phyloP scores from a whole-genome alignment of 1,284 basidiomycete genomes.

The Cryptococcus maquisensis region DNA sequence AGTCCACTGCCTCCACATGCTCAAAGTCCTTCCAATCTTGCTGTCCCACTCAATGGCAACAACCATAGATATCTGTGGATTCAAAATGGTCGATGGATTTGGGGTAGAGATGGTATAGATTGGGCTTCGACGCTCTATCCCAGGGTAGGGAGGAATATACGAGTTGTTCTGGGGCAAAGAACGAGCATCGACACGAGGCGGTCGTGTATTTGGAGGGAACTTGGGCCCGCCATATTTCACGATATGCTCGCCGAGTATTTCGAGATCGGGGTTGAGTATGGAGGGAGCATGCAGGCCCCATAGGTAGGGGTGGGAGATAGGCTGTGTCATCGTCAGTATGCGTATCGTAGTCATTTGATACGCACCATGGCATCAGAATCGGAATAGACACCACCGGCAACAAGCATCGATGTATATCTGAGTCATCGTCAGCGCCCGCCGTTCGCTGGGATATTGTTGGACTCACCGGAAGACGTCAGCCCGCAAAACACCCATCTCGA shows the following conservation, averaged over 20 bases:
- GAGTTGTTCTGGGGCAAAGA: neutral
- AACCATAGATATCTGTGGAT: conserved; percentile 31
- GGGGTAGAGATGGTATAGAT: neutral
- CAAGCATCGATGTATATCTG: conserved; percentile 33
- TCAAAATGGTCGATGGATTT: conserved; percentile 17
- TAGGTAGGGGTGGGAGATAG: conserved; percentile 34
- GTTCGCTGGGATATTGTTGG: neutral
- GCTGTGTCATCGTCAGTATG: conserved; percentile 9
- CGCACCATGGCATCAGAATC: conserved; percentile 37
- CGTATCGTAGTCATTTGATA: neutral
- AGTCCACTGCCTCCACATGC: conserved; percentile 15
- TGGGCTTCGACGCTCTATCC: conserved; percentile 3
- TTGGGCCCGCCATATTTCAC: neutral
- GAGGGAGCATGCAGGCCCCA: conserved; percentile 28
- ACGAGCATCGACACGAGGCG: neutral
- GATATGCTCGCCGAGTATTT: conserved; percentile 10
- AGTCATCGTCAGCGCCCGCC: neutral
- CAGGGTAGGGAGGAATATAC: conserved; percentile 8
- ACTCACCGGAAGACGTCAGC: conserved; percentile 34
- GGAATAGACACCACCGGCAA: conserved; percentile 37
- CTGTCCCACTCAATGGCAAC: conserved; percentile 33
- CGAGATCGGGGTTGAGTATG: conserved; percentile 20
- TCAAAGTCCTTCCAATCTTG: conserved; percentile 10
- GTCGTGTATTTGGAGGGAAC: conserved; percentile 4
- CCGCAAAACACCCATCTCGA: conserved; percentile 24